phyloP scores from a whole-genome alignment of 176 grass and related monocot species.

The Olyra latifolia region DNA sequence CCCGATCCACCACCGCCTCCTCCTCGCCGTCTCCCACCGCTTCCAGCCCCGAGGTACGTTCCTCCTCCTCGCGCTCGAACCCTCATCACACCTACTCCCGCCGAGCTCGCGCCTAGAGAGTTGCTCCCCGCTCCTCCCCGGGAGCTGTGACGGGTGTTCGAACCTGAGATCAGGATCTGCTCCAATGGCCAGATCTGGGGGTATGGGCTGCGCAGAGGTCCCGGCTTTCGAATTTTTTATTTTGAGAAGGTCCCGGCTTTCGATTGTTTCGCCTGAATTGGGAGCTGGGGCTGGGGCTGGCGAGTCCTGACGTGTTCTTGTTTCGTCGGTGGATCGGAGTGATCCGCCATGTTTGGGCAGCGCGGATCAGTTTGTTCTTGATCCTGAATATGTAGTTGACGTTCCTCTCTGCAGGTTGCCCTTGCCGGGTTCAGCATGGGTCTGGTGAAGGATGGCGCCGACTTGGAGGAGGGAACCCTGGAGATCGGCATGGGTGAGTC shows the following conservation, averaged over 20 bases:
- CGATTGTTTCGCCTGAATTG: neutral
- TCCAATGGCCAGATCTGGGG: constrained; percentile 4
- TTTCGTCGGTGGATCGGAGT: neutral
- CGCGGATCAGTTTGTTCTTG: constrained; percentile 7
- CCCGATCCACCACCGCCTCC: constrained; percentile 31
- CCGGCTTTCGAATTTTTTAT: neutral
- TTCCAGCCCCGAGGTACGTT: constrained; percentile 48
- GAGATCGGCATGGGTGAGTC: constrained; percentile 83
- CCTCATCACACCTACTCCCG: neutral
- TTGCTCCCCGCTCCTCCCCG: neutral
- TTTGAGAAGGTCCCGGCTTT: neutral
- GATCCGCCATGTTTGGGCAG: neutral
- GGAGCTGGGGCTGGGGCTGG: neutral
- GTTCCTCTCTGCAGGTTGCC: constrained; percentile 36
- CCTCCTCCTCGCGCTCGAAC: neutral
- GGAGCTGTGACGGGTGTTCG: neutral
- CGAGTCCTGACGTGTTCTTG: neutral
- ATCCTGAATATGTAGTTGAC: constrained; percentile 5
- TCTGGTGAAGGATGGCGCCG: constrained; percentile 54
- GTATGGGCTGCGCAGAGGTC: neutral
- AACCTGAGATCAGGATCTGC: constrained; percentile 17
- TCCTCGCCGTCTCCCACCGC: constrained; percentile 30
- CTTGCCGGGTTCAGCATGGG: constrained; percentile 54
- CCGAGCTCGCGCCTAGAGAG: neutral
- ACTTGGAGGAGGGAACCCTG: constrained; percentile 73